A percentile compares a stretch with the other conserved stretches of the same genome.
Conservation (phyloP, 192 early-diverging fungal genomes). For the Chytriomyces confervae region DNA sequence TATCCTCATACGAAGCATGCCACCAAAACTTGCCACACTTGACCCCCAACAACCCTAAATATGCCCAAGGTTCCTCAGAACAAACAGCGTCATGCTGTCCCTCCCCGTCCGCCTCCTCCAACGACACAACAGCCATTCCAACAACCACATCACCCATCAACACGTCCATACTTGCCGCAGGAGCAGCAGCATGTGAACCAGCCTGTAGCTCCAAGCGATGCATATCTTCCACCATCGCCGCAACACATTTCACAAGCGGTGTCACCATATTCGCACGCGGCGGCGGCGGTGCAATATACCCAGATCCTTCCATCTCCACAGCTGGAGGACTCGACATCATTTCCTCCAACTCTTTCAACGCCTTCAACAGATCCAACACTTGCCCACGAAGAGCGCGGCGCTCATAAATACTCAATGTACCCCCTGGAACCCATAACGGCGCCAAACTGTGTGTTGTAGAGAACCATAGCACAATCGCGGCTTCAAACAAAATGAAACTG, state of each 20-base stretch:
- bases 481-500: conserved; percentile 7
- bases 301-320: background rate
- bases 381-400: conserved; percentile 1
- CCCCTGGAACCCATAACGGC: background rate
- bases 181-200: background rate
- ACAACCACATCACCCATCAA: background rate
- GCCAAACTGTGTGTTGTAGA: conserved; percentile 1
- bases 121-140: conserved; percentile 13
- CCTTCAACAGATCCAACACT: conserved; percentile 20
- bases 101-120: conserved; percentile 8
- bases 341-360: conserved; percentile 22
- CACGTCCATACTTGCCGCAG: background rate
- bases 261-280: background rate
- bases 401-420: background rate
- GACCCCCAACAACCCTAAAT: conserved; percentile 17
- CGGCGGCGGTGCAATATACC: background rate
- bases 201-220: background rate
- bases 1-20: conserved; percentile 11
- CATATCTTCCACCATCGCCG: conserved; percentile 23
- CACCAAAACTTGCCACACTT: conserved; percentile 3
- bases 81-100: background rate
- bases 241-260: background rate
- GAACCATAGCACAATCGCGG: conserved; percentile 25
- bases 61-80: conserved; percentile 6
- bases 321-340: background rate